Conservation (phyloP, 495 filamentous ascomycete genomes). For the Opeltia flavorubescens region DNA sequence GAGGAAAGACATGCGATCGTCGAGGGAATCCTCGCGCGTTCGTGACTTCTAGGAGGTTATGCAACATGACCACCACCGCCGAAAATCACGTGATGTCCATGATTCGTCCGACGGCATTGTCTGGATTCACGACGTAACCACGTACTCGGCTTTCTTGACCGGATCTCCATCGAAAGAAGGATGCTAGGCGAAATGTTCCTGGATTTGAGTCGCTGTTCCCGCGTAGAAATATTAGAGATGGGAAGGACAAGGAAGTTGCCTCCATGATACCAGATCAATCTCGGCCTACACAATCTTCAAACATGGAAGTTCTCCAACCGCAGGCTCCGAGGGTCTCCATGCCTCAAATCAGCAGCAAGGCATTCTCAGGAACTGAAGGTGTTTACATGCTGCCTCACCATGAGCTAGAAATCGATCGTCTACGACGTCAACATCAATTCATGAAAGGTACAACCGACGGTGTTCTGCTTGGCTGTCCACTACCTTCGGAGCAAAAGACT, state of each 20-base stretch:
- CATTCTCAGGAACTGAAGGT: slow-evolving; percentile 5
- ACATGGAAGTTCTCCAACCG: neutral
- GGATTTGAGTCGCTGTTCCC: too few relatives aligned
- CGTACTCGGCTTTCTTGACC: too few relatives aligned
- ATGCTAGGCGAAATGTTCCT: too few relatives aligned
- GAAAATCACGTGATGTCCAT: neutral
- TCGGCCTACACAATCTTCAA: neutral
- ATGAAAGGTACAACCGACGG: slow-evolving; percentile 3
- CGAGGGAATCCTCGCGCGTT: too few relatives aligned
- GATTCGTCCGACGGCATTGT: neutral
- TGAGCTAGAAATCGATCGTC: slow-evolving; percentile 6
- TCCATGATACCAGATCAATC: too few relatives aligned
- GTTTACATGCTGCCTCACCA: slow-evolving; percentile 8
- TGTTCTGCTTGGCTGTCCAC: neutral
- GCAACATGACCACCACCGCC: neutral
- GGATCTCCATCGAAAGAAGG: too few relatives aligned
- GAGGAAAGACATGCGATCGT: too few relatives aligned
- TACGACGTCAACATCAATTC: slow-evolving; percentile 6
- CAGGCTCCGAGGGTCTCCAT: neutral
- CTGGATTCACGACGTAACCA: too few relatives aligned
- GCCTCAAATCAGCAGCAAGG: neutral
- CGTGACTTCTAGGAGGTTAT: too few relatives aligned
- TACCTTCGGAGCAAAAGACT: neutral
- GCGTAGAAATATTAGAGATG: too few relatives aligned
- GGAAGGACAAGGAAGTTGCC: too few relatives aligned